Percentiles rank a stretch among this genome's conserved stretches.
phyloP scores from a whole-genome alignment of 805 yeast genomes.

The Cyberlindnera euphorbiae region DNA sequence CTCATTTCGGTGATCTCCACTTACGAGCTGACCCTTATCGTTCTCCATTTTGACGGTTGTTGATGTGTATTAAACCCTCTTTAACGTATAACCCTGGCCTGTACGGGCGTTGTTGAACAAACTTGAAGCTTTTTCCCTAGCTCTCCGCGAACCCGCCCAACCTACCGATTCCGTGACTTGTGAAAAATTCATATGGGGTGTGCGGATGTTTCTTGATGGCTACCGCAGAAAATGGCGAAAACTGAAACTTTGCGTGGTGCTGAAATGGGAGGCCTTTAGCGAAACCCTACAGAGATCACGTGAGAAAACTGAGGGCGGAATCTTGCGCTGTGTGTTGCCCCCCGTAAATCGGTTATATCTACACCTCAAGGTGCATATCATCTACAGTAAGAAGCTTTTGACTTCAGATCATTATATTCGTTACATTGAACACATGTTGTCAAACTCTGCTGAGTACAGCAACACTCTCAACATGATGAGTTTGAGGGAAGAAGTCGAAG shows the following conservation, averaged over 20 bases:
- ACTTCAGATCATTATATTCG: too few relatives aligned
- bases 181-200: conserved; percentile 14
- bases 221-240: background rate
- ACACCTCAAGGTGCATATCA: too few relatives aligned
- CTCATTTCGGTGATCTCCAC: conserved; percentile 33
- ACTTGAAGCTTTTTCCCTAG: conserved; percentile 12
- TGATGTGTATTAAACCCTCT: conserved; percentile 5
- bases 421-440: too few relatives aligned
- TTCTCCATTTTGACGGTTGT: conserved; percentile 81
- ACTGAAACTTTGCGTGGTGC: background rate
- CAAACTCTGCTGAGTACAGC: conserved; percentile 54
- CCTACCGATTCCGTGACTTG: conserved; percentile 8
- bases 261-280: background rate
- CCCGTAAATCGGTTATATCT: too few relatives aligned
- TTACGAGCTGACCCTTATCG: conserved; percentile 99
- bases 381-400: too few relatives aligned
- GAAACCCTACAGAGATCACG: conserved; percentile 7
- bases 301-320: background rate
- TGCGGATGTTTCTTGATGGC: conserved; percentile 7
- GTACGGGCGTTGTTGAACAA: conserved; percentile 10
- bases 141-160: conserved; percentile 5
- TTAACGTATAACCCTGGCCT: background rate
- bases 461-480: conserved; percentile 87
- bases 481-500: conserved; percentile 94
- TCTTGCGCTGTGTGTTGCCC: background rate